Conservation (phyloP, 2,329 filamentous ascomycete species). For the Ophiosphaerella herpotricha region DNA sequence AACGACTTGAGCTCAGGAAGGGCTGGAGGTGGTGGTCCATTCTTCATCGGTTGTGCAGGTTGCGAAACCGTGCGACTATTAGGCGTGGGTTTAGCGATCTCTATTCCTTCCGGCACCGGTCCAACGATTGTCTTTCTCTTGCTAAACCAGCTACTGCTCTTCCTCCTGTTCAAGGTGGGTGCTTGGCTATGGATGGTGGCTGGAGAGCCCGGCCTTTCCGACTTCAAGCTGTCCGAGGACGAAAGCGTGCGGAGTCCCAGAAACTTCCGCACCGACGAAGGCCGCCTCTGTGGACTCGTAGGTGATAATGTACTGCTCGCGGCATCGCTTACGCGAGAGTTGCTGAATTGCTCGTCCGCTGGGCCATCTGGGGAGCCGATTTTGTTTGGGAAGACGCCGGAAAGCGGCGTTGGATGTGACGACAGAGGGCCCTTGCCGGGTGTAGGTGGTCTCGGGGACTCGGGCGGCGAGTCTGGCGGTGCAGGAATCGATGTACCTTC, state of each 20-base stretch:
- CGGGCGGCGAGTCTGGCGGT: slow-evolving; percentile 46
- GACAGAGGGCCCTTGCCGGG: slow-evolving; percentile 47
- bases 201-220: slow-evolving; percentile 44
- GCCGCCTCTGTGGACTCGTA: slow-evolving; percentile 41
- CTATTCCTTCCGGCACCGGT: slow-evolving; percentile 39
- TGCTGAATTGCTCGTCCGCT: slow-evolving; percentile 18
- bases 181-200: slow-evolving; percentile 39
- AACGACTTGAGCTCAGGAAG: slow-evolving; percentile 46
- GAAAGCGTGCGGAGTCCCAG: slow-evolving; percentile 45
- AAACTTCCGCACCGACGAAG: slow-evolving; percentile 48
- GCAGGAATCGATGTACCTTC: slow-evolving; percentile 49
- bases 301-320: slow-evolving; percentile 35
- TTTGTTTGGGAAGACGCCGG: slow-evolving; percentile 30
- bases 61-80: slow-evolving; percentile 28
- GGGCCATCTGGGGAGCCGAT: slow-evolving; percentile 20
- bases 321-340: slow-evolving; percentile 36
- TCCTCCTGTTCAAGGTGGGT: slow-evolving; percentile 39
- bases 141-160: slow-evolving; percentile 49
- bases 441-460: slow-evolving; percentile 45
- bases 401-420: slow-evolving; percentile 48
- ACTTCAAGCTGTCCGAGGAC: slow-evolving; percentile 43
- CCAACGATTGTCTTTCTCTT: slow-evolving; percentile 43
- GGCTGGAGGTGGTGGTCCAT: slow-evolving; percentile 47
- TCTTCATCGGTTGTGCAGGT: slow-evolving; percentile 20
- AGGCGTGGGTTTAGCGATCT: slow-evolving; percentile 23